These are phyloP conservation scores for Cryomyces minteri DNA, from an alignment of 495 filamentous ascomycete genomes.

Conservation along the genomic window DNA sequence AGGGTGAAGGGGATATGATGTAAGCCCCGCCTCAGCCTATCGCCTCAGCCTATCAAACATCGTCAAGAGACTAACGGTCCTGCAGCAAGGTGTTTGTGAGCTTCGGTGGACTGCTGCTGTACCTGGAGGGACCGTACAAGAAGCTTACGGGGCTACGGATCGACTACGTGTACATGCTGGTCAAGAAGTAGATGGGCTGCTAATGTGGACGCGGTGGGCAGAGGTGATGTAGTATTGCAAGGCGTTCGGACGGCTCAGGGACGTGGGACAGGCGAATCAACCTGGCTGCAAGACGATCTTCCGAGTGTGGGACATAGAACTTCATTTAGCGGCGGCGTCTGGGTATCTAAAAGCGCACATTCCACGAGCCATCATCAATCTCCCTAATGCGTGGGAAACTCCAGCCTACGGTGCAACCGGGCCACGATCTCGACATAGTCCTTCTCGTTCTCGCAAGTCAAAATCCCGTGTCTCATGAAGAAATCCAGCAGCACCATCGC, in stretches of 20 bases:
- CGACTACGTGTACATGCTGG: conserved; percentile 81
- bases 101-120: conserved; percentile 80
- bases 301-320: too few species aligned
- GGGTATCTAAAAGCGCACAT: conserved; percentile 5
- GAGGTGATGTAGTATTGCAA: background rate
- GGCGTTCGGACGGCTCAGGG: background rate
- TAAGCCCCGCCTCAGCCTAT: conserved; percentile 27
- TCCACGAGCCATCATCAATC: background rate
- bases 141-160: conserved; percentile 79
- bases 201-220: background rate
- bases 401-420: conserved; percentile 59
- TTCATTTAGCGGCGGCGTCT: conserved; percentile 1
- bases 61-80: background rate
- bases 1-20: conserved; percentile 65
- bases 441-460: conserved; percentile 67
- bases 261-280: background rate
- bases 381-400: conserved; percentile 48
- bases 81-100: conserved; percentile 76
- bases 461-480: conserved; percentile 68
- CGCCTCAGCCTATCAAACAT: too few species aligned
- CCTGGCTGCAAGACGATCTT: background rate
- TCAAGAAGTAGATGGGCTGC: conserved; percentile 52
- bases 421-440: conserved; percentile 61
- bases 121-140: conserved; percentile 86
- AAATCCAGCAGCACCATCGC: conserved; percentile 72